phyloP scores from a whole-genome alignment of 176 grass and related monocot genomes.

The Luzula sylvatica region DNA sequence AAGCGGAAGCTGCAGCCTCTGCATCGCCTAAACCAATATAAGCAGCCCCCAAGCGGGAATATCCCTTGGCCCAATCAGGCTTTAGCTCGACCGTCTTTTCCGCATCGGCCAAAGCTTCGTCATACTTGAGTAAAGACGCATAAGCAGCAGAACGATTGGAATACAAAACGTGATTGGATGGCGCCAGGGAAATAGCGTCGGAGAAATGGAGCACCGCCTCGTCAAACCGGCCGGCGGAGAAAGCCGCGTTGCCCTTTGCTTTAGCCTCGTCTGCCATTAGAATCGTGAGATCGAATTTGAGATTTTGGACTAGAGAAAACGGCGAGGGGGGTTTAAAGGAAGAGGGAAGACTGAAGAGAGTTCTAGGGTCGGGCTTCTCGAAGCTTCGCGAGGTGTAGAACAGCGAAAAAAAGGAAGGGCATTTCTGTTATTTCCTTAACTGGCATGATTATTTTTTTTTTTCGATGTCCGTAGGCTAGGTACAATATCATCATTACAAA shows the following conservation, averaged over 20 bases:
- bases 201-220: conserved; percentile 35
- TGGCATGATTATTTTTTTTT: too few species aligned
- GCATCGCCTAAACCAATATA: conserved; percentile 66
- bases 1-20: conserved; percentile 42
- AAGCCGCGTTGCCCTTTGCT: conserved; percentile 17
- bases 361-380: conserved; percentile 18
- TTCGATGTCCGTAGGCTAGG: too few species aligned
- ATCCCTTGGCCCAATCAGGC: conserved; percentile 96
- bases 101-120: conserved; percentile 67
- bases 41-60: conserved; percentile 84
- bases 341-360: conserved; percentile 9
- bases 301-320: background rate
- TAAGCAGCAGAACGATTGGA: conserved; percentile 96
- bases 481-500: too few species aligned
- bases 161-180: conserved; percentile 46
- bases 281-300: background rate
- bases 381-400: conserved; percentile 12
- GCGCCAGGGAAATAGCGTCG: conserved; percentile 28
- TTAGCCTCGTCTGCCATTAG: conserved; percentile 1
- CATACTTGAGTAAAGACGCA: conserved; percentile 80
- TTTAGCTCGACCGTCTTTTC: conserved; percentile 81
- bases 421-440: too few species aligned
- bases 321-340: conserved; percentile 12
- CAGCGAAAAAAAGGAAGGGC: background rate
- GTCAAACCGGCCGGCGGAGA: conserved; percentile 28